A percentile compares a stretch with the other conserved stretches of the same genome.
Evolutionary conservation across 1,284 basidiomycete genomes (phyloP).

Genomic region (Cryptococcus neoformans): DNA sequence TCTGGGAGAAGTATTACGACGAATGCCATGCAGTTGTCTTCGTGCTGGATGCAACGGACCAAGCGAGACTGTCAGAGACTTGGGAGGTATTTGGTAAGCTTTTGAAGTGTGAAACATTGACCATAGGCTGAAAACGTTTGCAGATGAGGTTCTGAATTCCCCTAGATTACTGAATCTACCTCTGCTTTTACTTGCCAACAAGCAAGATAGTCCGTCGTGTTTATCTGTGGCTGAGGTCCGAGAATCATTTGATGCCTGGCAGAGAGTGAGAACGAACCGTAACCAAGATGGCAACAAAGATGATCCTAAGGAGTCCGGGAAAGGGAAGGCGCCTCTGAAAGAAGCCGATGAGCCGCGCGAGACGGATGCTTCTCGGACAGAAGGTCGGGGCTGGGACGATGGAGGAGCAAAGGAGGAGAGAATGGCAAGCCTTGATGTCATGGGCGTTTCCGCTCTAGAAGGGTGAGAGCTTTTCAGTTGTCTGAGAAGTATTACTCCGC

Average conservation of each 20-base stretch:
- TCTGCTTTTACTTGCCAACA: slow-evolving; percentile 83
- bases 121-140: slow-evolving; percentile 1
- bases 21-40: slow-evolving; percentile 93
- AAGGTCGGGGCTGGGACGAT: slow-evolving; percentile 48
- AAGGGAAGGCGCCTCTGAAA: slow-evolving; percentile 8
- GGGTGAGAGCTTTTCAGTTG: slow-evolving; percentile 59
- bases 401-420: slow-evolving; percentile 54
- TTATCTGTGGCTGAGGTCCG: slow-evolving; percentile 84
- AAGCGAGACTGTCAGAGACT: slow-evolving; percentile 77
- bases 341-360: background rate
- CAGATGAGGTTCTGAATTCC: slow-evolving; percentile 77
- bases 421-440: slow-evolving; percentile 80
- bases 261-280: slow-evolving; percentile 24
- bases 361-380: background rate
- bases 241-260: slow-evolving; percentile 83
- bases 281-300: slow-evolving; percentile 7
- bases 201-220: slow-evolving; percentile 76
- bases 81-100: slow-evolving; percentile 90
- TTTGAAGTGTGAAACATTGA: background rate
- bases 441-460: slow-evolving; percentile 83
- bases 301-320: slow-evolving; percentile 11
- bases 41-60: slow-evolving; percentile 84
- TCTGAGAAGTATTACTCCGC: too few relatives aligned
- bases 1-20: slow-evolving; percentile 91
- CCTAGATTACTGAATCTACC: slow-evolving; percentile 85